A percentile compares a stretch with the other conserved stretches of the same genome.
Evolutionary conservation across 352 stramenopile species (phyloP).

Genomic region (Pythium scleroteichum): DNA sequence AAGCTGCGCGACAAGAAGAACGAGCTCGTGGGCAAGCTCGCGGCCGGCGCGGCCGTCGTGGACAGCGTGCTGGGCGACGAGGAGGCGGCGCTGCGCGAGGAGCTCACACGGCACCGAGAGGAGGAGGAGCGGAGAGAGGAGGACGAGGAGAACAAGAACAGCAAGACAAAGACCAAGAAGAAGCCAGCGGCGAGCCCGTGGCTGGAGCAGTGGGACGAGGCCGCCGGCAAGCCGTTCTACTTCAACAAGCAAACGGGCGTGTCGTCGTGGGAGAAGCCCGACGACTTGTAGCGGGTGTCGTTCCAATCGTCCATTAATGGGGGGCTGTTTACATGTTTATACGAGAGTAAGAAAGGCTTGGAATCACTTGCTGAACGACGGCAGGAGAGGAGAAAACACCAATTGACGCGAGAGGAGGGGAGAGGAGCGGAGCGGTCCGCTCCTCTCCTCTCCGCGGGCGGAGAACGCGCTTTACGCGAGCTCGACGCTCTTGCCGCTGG

Average conservation of each 20-base stretch:
- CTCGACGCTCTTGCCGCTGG: slow-evolving; percentile 85
- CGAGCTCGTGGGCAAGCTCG: slow-evolving; percentile 65
- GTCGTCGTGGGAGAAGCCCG: slow-evolving; percentile 80
- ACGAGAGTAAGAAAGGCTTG: too few relatives aligned
- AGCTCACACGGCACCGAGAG: slow-evolving; percentile 56
- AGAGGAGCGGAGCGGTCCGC: too few relatives aligned
- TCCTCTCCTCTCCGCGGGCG: too few relatives aligned
- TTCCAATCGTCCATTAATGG: not conserved
- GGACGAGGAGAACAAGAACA: slow-evolving; percentile 35
- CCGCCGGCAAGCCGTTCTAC: slow-evolving; percentile 80
- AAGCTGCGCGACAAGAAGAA: slow-evolving; percentile 76
- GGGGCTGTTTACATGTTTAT: too few relatives aligned
- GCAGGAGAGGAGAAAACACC: too few relatives aligned
- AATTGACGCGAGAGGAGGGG: too few relatives aligned
- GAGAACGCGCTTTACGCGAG: slow-evolving; percentile 70
- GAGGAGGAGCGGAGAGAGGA: slow-evolving; percentile 26
- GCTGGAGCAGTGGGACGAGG: slow-evolving; percentile 84
- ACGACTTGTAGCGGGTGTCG: slow-evolving; percentile 43
- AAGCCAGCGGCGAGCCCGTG: slow-evolving; percentile 31
- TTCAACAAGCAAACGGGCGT: slow-evolving; percentile 85
- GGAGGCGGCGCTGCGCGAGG: slow-evolving; percentile 51
- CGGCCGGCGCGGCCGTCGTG: slow-evolving; percentile 58
- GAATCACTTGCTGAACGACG: too few relatives aligned
- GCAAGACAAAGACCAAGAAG: slow-evolving; percentile 3
- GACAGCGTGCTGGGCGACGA: slow-evolving; percentile 75